Base-by-base conservation (phyloP, 2,329 filamentous ascomycete species). In the Fusarium vanettenii region DNA sequence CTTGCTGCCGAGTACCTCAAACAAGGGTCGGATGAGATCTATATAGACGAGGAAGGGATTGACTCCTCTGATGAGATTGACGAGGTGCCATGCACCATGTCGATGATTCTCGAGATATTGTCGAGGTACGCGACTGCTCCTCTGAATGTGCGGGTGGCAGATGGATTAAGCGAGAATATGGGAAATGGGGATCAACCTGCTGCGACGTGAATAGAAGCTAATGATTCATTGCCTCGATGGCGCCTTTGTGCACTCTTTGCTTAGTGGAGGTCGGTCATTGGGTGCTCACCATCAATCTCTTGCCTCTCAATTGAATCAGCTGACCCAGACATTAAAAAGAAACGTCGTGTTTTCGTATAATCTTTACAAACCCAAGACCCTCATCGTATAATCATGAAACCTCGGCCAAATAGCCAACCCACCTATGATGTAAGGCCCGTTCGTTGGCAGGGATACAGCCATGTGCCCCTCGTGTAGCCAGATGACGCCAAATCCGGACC, bases 371-470 rank as follows among this genome's bases (percentile, higher is more conserved):
- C 18, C 16, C 48, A 52, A 31, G 45, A 52, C 48, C 27, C 11
- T 50, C 25, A 20, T 52, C 48, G 48, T 52, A 52, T 52, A 52
- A 52, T 31, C 48, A 7, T 52, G 22, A 59, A 39, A 59, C 35
- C 31, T 39, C 35, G 56, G 31, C 31, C 13, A 16, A 37, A 59
- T n/a, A 41, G 14, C 35, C 5, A 41, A 41, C 56, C 31, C 22
- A 37, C 33, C 20, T 39, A 59, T 59, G 33, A 59, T 39, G 33
- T 41, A 39, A 29, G 25, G 8, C 6, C 29, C 29, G 16, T 16
- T 35, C 20, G 60, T 62, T 62, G 60, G 60, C 60, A 52, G 43
- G 60, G 60, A 62, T 62, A 62, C 60, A 31, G 29, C 29, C 37
- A 18, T 60, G 48, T 31, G 48, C 48, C 48, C 48, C 48, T 52